Conservation (phyloP, 768 basidiomycete species). For the Inosperma sp. region DNA sequence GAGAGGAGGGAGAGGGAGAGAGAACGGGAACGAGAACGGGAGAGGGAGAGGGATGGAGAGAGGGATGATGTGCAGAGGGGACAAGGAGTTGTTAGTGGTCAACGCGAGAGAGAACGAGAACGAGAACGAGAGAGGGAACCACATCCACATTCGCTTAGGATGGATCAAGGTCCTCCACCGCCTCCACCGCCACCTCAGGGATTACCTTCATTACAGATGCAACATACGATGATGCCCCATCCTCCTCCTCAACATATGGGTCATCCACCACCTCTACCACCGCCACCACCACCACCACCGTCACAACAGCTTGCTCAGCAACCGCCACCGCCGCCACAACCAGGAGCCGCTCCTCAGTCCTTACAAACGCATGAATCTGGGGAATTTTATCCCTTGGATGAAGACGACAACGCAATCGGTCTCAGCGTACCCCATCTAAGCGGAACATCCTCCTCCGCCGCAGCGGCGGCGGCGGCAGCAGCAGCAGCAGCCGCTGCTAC, state of each 20-base stretch:
- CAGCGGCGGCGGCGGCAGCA: background rate
- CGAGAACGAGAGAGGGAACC: too few relatives aligned
- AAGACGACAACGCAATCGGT: background rate
- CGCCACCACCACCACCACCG: too few relatives aligned
- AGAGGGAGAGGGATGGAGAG: slow-evolving; percentile 3
- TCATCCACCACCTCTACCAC: slow-evolving; percentile 4
- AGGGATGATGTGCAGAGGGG: background rate
- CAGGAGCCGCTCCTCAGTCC: slow-evolving; percentile 6
- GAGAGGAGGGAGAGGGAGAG: slow-evolving; percentile 4
- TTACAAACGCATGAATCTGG: slow-evolving; percentile 10
- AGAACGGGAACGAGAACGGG: slow-evolving; percentile 4
- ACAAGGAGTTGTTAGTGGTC: too few relatives aligned
- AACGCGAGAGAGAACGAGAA: background rate
- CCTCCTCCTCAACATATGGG: slow-evolving; percentile 7
- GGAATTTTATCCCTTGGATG: background rate
- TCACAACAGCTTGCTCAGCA: too few relatives aligned
- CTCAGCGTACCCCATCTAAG: too few relatives aligned
- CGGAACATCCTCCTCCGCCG: background rate
- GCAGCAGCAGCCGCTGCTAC: slow-evolving; percentile 1
- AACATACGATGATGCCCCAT: too few relatives aligned
- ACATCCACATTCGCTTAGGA: too few relatives aligned
- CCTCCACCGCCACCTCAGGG: slow-evolving; percentile 6
- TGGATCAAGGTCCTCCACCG: too few relatives aligned
- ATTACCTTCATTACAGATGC: background rate
- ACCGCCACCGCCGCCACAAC: too few relatives aligned